Percentiles rank a stretch among this genome's conserved stretches.
phyloP scores from a whole-genome alignment of 176 grass and related monocot species.

The Rhynchospora tenuis region DNA sequence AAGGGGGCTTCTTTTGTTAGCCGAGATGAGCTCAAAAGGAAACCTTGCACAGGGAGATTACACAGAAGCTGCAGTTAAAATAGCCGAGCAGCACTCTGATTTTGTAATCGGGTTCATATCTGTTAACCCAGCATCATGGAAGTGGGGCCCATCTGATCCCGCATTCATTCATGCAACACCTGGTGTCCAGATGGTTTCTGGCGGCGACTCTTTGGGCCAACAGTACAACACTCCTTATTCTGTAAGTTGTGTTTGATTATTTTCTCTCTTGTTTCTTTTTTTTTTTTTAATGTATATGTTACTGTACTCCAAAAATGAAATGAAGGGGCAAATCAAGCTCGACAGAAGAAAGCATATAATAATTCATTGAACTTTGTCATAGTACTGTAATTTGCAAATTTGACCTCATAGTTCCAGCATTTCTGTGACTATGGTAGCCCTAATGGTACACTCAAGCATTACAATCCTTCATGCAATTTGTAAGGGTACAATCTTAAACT shows the following conservation, averaged over 20 bases:
- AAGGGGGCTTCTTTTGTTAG: slow-evolving; percentile 70
- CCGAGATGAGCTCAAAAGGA: slow-evolving; percentile 91
- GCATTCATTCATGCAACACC: slow-evolving; percentile 72
- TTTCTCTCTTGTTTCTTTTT: not conserved
- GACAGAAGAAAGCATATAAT: not conserved
- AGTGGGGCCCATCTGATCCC: slow-evolving; percentile 32
- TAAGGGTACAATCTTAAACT: not conserved
- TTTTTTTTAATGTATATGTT: not conserved
- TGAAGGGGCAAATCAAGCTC: not conserved
- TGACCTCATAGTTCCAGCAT: not conserved
- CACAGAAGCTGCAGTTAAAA: slow-evolving; percentile 74
- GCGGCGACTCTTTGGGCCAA: slow-evolving; percentile 69
- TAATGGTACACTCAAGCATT: not conserved
- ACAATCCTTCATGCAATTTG: not conserved
- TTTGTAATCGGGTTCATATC: slow-evolving; percentile 94
- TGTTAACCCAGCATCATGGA: slow-evolving; percentile 84
- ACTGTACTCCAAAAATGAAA: not conserved
- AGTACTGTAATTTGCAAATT: not conserved
- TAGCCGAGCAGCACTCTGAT: slow-evolving; percentile 77
- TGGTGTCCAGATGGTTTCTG: slow-evolving; percentile 59
- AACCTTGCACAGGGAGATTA: slow-evolving; percentile 86
- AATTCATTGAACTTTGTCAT: not conserved
- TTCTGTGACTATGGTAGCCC: not conserved
- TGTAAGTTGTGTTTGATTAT: slow-evolving; percentile 41
- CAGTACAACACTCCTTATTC: slow-evolving; percentile 62